Evolutionary conservation across 495 filamentous ascomycete genomes (phyloP), one percentile per base, ranked within the genome.

Genomic region (Aspergillus bridgeri): DNA sequence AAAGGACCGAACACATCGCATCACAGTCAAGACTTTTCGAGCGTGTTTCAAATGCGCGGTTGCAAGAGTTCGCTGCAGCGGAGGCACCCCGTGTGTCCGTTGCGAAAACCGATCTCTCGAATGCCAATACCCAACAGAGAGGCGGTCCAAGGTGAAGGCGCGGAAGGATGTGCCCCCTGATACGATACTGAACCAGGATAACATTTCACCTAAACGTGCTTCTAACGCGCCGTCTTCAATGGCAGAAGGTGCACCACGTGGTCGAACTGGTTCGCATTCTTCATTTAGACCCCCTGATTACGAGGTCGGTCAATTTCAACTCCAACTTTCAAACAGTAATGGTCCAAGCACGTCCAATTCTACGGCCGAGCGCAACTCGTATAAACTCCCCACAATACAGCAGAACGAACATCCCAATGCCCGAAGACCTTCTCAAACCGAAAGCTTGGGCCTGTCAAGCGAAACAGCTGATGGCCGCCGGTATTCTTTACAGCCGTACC

Each of bases 41-140:
- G 83, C 83, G 7, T 86, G 83, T 52, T 74, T 70, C 48, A 72
- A 79, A 60, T 86, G 83, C 55, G 81, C 83, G 9, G 75, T 72
- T 18, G 80, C 79, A 19, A 69, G 82, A 64, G 79, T 80, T 22
- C 77, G 81, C 65, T 85, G 83, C 62, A 83, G 78, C 42, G 80
- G 80, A 18, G 80, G 74, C 6, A 67, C 67, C 22, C 76, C 80
- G 43, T 86, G 83, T 60, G 61, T 69, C 45, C 75, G 81, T 38
- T 86, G 83, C 59, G 68, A 74, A n/a, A 68, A 68, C 23, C 77
- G 81, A 21, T 71, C 74, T 15, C 72, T 84, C 19, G 70, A 74
- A 22, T 86, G 83, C 54, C 62, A 76, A 43, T 83, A 83, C 61
- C 76, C 79, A 17, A 78, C 75, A 1, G 68, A 76, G 45, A 56